Evolutionary conservation across 2,329 filamentous ascomycete species (phyloP).

Genomic region (Colletotrichum eremochloae): DNA sequence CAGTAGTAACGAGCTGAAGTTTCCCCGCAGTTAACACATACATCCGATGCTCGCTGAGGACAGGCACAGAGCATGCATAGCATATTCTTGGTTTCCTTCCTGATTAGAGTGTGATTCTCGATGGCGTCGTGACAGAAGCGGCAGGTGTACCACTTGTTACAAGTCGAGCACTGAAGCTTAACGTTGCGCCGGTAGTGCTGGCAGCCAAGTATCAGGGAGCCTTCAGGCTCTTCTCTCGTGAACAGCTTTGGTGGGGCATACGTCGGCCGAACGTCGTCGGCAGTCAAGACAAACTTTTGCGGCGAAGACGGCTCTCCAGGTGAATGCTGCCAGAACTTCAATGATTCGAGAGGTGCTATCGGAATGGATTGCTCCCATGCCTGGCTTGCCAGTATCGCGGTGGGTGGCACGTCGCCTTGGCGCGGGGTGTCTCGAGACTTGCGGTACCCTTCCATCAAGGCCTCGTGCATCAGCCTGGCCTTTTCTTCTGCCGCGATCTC

Average conservation of each 20-base stretch:
- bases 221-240: conserved; percentile 60
- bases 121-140: conserved; percentile 91
- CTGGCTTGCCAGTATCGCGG: conserved; percentile 42
- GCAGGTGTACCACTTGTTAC: conserved; percentile 93
- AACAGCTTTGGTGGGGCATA: conserved; percentile 69
- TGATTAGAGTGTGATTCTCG: conserved; percentile 83
- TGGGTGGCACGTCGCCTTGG: conserved; percentile 9
- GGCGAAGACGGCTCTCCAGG: conserved; percentile 54
- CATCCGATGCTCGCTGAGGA: conserved; percentile 84
- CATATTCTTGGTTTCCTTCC: conserved; percentile 92
- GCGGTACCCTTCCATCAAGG: conserved; percentile 77
- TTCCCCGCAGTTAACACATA: conserved; percentile 82
- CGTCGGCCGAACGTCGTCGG: conserved; percentile 75
- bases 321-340: conserved; percentile 71
- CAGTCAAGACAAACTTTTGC: conserved; percentile 65
- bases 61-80: conserved; percentile 95
- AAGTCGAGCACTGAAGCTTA: conserved; percentile 93
- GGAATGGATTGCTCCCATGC: conserved; percentile 57
- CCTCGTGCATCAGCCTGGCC: conserved; percentile 77
- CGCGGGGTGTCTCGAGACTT: conserved; percentile 48
- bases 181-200: conserved; percentile 96
- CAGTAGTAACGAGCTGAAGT: conserved; percentile 92
- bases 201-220: conserved; percentile 75
- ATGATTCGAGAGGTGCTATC: conserved; percentile 63
- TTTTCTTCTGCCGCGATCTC: conserved; percentile 73